phyloP scores from a whole-genome alignment of 805 yeast species.

The Metschnikowia dekortorum region DNA sequence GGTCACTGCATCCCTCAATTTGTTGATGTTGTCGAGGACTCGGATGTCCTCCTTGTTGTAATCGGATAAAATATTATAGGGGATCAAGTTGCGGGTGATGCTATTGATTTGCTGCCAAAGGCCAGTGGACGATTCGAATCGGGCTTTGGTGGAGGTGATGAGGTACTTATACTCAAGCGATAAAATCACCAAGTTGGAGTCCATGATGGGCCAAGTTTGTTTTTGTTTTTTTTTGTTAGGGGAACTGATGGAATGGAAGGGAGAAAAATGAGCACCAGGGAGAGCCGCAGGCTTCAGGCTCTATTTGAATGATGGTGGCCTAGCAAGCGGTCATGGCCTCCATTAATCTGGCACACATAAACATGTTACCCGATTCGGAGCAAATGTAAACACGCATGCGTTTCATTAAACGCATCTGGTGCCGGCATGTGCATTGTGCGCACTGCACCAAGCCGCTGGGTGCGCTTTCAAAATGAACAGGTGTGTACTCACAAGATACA shows the following conservation, averaged over 20 bases:
- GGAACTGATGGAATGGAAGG: neutral
- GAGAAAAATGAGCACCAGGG: neutral
- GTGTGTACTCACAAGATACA: neutral
- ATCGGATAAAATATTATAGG: conserved; percentile 10
- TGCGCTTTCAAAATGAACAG: neutral
- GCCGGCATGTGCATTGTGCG: neutral
- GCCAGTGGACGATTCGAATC: conserved; percentile 29
- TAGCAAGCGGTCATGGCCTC: neutral
- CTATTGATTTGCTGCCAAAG: conserved; percentile 27
- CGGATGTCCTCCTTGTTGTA: conserved; percentile 10
- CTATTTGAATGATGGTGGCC: neutral
- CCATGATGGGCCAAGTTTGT: conserved; percentile 6
- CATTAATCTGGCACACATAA: neutral
- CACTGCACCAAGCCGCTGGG: neutral
- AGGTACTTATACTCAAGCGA: conserved; percentile 27
- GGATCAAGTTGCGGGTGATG: conserved; percentile 15
- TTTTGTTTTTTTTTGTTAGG: neutral
- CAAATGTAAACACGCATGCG: conserved; percentile 3
- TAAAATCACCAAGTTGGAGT: conserved; percentile 20
- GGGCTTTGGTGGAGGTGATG: conserved; percentile 16
- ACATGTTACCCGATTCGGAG: conserved; percentile 5
- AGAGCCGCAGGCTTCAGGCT: neutral
- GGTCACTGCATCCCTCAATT: conserved; percentile 9
- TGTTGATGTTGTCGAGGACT: conserved; percentile 15
- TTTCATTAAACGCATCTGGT: neutral